phyloP scores from a whole-genome alignment of 1,139 yeast species.

The Zygosaccharomyces sapae region DNA sequence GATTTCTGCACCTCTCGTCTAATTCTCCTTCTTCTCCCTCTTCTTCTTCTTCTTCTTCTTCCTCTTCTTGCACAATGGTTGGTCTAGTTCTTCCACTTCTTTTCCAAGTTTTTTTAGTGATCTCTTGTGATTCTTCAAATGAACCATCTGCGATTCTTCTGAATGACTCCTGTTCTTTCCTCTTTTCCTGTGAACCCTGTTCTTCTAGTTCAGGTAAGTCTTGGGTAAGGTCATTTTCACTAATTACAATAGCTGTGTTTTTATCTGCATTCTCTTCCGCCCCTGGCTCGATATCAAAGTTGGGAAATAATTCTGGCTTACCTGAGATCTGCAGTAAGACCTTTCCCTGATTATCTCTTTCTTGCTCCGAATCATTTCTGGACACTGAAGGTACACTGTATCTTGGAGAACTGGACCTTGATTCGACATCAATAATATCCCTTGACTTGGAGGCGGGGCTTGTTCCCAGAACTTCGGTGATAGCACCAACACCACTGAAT shows the following conservation, averaged over 20 bases:
- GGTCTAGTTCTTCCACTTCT: conserved; percentile 6
- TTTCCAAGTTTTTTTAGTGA: conserved; percentile 1
- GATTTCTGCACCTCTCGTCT: not conserved
- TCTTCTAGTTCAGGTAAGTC: conserved; percentile 34
- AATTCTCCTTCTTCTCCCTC: conserved; percentile 5
- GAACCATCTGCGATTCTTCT: conserved; percentile 1
- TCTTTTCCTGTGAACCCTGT: conserved; percentile 10
- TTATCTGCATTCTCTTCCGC: conserved; percentile 7
- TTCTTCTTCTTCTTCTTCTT: not conserved
- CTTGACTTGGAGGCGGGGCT: conserved; percentile 22
- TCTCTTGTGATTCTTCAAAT: conserved; percentile 3
- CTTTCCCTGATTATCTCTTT: conserved; percentile 10
- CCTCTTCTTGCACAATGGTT: conserved; percentile 5
- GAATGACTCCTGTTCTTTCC: not conserved
- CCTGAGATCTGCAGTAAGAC: conserved; percentile 16
- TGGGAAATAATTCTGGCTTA: conserved; percentile 12
- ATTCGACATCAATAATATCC: conserved; percentile 5
- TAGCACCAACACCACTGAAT: conserved; percentile 10
- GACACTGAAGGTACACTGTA: not conserved
- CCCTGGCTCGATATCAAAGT: conserved; percentile 2
- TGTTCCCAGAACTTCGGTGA: conserved; percentile 23
- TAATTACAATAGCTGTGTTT: conserved; percentile 17
- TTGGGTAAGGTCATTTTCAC: conserved; percentile 32
- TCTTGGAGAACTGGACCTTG: conserved; percentile 10
- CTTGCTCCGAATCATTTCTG: not conserved